Conservation (phyloP, 1,284 basidiomycete genomes). For the Cryptococcus sp. region DNA sequence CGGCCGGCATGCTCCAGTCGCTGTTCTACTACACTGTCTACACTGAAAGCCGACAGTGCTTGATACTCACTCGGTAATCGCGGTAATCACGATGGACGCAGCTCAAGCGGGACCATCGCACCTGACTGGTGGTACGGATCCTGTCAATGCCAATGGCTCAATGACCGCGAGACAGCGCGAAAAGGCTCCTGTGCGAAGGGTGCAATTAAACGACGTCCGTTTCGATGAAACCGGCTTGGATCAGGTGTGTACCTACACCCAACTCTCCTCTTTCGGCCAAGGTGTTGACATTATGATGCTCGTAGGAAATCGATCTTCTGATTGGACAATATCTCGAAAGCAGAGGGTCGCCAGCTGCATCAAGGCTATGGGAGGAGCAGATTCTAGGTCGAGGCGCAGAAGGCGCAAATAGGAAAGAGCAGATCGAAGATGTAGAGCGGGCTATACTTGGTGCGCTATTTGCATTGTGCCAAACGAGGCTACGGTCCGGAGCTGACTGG, state of each 20-base stretch:
- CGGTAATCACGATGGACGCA: too few relatives aligned
- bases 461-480: not conserved
- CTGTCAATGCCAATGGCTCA: too few relatives aligned
- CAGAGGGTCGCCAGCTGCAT: constrained; percentile 48
- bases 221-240: constrained; percentile 15
- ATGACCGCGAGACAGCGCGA: too few relatives aligned
- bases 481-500: not conserved
- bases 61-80: too few relatives aligned
- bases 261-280: not conserved
- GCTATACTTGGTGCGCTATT: constrained; percentile 48
- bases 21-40: too few relatives aligned
- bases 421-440: constrained; percentile 53
- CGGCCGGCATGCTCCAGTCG: too few relatives aligned
- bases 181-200: too few relatives aligned
- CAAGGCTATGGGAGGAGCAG: constrained; percentile 32
- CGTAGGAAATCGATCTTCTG: constrained; percentile 48
- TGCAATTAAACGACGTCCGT: constrained; percentile 16
- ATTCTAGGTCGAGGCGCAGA: constrained; percentile 32
- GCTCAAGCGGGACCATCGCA: too few relatives aligned
- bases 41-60: too few relatives aligned
- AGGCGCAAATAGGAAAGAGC: constrained; percentile 43
- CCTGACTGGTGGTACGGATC: too few relatives aligned
- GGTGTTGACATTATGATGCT: not conserved
- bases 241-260: constrained; percentile 6
- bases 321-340: constrained; percentile 56